Evolutionary conservation across 352 stramenopile genomes (phyloP).

Genomic region (Globisporangium middletonii): DNA sequence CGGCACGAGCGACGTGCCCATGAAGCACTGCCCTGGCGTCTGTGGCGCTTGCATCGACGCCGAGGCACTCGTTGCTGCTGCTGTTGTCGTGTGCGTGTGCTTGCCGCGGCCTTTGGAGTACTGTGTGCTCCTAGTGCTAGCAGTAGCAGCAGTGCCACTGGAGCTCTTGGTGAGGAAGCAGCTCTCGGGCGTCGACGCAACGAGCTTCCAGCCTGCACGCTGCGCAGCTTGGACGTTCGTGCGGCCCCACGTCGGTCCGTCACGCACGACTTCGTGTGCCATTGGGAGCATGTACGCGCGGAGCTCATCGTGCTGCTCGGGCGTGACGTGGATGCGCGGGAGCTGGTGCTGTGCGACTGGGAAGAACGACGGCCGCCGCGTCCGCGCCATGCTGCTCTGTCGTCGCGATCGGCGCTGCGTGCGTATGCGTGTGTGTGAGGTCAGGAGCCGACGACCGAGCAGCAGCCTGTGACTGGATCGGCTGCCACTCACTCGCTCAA

Average conservation of each 20-base stretch:
- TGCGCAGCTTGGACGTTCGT: constrained; percentile 44
- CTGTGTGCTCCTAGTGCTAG: background rate
- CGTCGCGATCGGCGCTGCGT: background rate
- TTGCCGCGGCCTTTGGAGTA: background rate
- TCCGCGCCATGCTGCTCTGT: background rate
- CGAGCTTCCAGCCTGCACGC: constrained; percentile 49
- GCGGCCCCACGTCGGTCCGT: constrained; percentile 59
- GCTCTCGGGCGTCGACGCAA: constrained; percentile 28
- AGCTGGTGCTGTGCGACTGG: constrained; percentile 44
- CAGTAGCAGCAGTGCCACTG: background rate
- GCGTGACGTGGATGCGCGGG: constrained; percentile 40
- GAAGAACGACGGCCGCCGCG: constrained; percentile 21
- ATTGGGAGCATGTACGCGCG: constrained; percentile 48
- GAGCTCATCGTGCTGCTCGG: constrained; percentile 55
- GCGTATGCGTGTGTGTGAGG: background rate
- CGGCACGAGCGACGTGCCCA: constrained; percentile 43
- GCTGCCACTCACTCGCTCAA: no score
- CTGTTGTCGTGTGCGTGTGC: background rate
- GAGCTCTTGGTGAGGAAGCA: constrained; percentile 56
- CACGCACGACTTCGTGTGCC: constrained; percentile 38
- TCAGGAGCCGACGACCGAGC: no score
- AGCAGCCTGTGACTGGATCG: no score
- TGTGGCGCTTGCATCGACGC: constrained; percentile 3
- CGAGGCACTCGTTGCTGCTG: background rate
- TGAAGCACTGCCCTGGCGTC: constrained; percentile 42